Base-by-base conservation (phyloP, 2,329 filamentous ascomycete genomes). In the Septoria linicola region DNA sequence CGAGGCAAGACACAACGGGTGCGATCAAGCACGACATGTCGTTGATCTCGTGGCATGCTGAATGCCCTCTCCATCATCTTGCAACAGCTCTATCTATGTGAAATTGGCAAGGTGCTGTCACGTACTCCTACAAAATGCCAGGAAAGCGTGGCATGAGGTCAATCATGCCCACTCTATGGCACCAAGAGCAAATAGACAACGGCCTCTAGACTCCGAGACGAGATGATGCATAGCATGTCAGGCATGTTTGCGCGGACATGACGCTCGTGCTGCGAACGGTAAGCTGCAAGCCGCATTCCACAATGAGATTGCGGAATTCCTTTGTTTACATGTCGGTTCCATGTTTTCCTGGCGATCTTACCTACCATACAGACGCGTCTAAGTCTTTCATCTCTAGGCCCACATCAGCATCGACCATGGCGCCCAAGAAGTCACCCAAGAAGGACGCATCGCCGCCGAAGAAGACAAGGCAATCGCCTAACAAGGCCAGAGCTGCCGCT, bases 241-340 rank as follows among this genome's bases (percentile, higher is more conserved):
- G 23, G 25, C 23, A 30, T 30, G n/a, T 13, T 13, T 16, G 10
- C 14, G 39, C 20, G 10, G 10, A n/a, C n/a, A n/a, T n/a, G n/a
- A n/a, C n/a, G n/a, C n/a, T 19, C 36, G 36, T 20, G 43, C 43
- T 54, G 53, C 49, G 41, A 55, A 53, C 49, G 49, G 53, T 52
- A 49, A 37, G 49, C 34, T 48, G 25, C 16, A 34, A 16, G 27
- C 42, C 45, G 37, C 55, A 58, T 58, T 58, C 55, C 55, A 45
- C 25, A 45, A 53, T 46, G 41, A 55, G 20, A 55, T 58, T 58
- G 48, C 41, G 31, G 39, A 49, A 48, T 43, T 41, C 36, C 49
- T 58, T 58, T 58, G 55, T 58, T 51, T 53, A 55, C 51, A 41
- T 49, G 21, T 8, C 35, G 19, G 13, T 35, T 44, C 14, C 44